phyloP scores from a whole-genome alignment of 2,329 filamentous ascomycete genomes.

The Dothiorella sarmentorum region DNA sequence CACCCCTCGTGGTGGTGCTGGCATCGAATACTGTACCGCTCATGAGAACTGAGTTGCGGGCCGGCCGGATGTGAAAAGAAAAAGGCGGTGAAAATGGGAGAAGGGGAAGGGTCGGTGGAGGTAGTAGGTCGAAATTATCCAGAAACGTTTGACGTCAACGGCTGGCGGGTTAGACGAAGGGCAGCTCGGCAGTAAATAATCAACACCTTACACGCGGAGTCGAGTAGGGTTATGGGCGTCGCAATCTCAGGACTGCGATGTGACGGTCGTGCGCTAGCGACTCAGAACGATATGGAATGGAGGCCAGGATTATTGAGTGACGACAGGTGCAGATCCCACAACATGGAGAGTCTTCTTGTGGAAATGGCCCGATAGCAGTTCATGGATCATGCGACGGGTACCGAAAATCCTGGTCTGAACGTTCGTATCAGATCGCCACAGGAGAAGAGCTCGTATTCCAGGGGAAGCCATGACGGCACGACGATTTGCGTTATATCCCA shows the following conservation, averaged over 20 bases:
- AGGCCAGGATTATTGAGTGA: no score
- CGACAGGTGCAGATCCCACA: no score
- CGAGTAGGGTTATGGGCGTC: not conserved
- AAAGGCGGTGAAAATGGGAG: no score
- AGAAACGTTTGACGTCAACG: constrained; percentile 7
- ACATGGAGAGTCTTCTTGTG: no score
- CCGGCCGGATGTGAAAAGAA: not conserved
- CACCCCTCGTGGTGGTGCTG: not conserved
- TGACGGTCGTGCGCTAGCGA: constrained; percentile 4
- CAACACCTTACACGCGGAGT: not conserved
- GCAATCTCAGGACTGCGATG: not conserved
- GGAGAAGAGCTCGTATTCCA: constrained; percentile 3
- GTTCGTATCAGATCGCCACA: no score
- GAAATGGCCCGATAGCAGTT: no score
- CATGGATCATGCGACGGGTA: no score
- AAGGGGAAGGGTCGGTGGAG: not conserved
- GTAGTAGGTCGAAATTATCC: not conserved
- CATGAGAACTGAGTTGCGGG: not conserved
- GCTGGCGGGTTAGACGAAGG: not conserved
- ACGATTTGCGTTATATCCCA: no score
- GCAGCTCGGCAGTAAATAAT: not conserved
- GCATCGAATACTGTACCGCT: not conserved
- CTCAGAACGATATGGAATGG: constrained; percentile 10
- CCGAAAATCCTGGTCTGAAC: no score
- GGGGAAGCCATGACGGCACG: constrained; percentile 3